Base-by-base conservation (phyloP, 352 stramenopile species). In the Globisporangium parvum region DNA sequence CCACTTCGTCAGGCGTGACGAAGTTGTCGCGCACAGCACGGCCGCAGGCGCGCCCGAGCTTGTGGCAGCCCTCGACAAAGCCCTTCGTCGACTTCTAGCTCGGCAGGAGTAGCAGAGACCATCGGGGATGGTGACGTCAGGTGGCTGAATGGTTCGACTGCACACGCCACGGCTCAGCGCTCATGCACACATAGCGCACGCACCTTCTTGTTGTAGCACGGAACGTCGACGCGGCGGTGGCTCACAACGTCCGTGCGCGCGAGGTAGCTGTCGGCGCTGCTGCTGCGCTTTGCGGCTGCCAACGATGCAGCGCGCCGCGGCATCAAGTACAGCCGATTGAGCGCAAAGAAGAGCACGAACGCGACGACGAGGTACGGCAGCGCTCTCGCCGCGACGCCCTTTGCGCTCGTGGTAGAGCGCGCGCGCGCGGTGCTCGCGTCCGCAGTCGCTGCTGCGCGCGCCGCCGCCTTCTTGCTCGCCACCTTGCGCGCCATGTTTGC, bases 1-100 rank as follows among this genome's bases (percentile, higher is more conserved):
- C 53, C n/a, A 94, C 76, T 42, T 93, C 82, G 24, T 84, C 62
- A 1, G 64, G 57, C n/a, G 75, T 78, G 39, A 94, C 69, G 48
- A 96, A 95, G 28, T 71, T 65, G 60, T 95, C 86, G 12, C 72
- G 66, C 24, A 96, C 46, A 2, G 69, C 77, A 17, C 86, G 86
- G 0, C 83, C 83, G 54, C 86, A 96, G 37, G 83, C 68, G 26
- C 68, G 66, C 41, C 78, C 75, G 20, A 70, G 31, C 46, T 77
- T 73, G 66, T 91, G 77, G 65, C 83, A 93, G 4, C 83, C 83
- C 1, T 71, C 60, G 11, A 93, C 73, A 42, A 85, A 85, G 10
- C 57, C 55, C 18, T 67, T 62, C 41, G 55, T 31, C 6, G 51
- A 65, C 72, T 71, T 75, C 55, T 80, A 51, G 17, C 17, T 21